Conservation (phyloP, 306 rosid genomes). For the Vicia villosa region DNA sequence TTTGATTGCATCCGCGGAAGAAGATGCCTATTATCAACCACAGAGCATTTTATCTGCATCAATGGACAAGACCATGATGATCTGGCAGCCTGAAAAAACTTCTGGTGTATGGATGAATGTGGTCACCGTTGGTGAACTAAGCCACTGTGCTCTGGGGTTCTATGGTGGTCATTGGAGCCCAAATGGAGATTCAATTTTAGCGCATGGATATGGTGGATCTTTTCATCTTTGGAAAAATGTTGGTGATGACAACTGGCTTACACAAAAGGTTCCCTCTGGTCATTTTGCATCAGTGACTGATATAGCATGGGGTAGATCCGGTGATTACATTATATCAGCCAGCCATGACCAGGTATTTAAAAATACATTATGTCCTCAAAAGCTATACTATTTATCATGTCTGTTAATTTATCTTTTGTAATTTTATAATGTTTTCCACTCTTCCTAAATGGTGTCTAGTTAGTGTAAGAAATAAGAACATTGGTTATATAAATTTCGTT, state of each 20-base stretch:
- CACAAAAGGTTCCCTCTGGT: slow-evolving; percentile 98
- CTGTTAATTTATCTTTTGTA: slow-evolving; percentile 21
- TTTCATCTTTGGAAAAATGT: slow-evolving; percentile 95
- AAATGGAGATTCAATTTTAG: slow-evolving; percentile 79
- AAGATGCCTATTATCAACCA: slow-evolving; percentile 60
- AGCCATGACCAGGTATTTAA: slow-evolving; percentile 89
- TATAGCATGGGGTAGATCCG: slow-evolving; percentile 80
- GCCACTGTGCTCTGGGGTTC: slow-evolving; percentile 96
- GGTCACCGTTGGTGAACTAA: slow-evolving; percentile 93
- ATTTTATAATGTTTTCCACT: slow-evolving; percentile 1
- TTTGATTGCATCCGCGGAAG: slow-evolving; percentile 47
- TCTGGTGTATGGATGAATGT: slow-evolving; percentile 99
- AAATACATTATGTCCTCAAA: slow-evolving; percentile 4
- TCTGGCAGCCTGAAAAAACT: slow-evolving; percentile 92
- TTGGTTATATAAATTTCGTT: background rate
- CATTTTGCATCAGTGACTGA: slow-evolving; percentile 88
- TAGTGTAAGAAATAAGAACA: slow-evolving; percentile 31
- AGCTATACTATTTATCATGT: slow-evolving; percentile 10
- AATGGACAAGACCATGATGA: slow-evolving; percentile 99
- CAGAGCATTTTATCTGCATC: slow-evolving; percentile 95
- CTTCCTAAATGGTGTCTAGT: slow-evolving; percentile 21
- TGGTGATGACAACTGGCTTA: slow-evolving; percentile 74
- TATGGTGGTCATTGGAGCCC: slow-evolving; percentile 98
- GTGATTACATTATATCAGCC: slow-evolving; percentile 79
- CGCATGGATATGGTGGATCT: slow-evolving; percentile 97